phyloP scores from a whole-genome alignment of 2,329 filamentous ascomycete genomes.

The Colletotrichum tabaci region DNA sequence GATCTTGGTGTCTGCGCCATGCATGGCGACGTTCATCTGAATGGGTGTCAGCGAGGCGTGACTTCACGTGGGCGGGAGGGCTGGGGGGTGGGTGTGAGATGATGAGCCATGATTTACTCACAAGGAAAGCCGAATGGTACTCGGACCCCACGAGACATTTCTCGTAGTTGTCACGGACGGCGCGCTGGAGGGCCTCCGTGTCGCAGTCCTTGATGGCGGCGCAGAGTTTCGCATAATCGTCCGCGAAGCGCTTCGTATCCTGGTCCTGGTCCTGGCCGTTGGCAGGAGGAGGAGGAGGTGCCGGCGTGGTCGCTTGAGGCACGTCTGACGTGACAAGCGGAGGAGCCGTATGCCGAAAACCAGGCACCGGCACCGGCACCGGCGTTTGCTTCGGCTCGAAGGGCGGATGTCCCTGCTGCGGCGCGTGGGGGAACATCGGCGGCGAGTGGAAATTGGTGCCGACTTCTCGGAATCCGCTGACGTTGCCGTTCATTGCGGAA shows the following conservation, averaged over 20 bases:
- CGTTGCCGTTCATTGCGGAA: not conserved
- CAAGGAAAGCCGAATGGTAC: constrained; percentile 67
- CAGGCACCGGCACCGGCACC: constrained; percentile 1
- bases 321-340: not conserved
- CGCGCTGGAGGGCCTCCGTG: constrained; percentile 63
- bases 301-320: not conserved
- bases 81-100: not conserved
- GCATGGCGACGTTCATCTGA: constrained; percentile 62
- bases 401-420: not conserved
- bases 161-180: constrained; percentile 66
- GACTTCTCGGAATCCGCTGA: not conserved
- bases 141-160: constrained; percentile 65
- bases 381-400: not conserved
- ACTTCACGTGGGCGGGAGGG: not conserved
- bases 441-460: not conserved
- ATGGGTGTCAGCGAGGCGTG: constrained; percentile 45
- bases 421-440: not conserved
- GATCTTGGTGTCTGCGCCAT: constrained; percentile 57
- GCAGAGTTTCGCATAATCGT: constrained; percentile 57
- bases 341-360: not conserved
- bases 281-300: not conserved
- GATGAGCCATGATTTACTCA: constrained; percentile 52
- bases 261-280: not conserved
- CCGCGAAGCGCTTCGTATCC: constrained; percentile 48
- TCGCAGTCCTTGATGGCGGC: constrained; percentile 58